Evolutionary conservation across 2,329 filamentous ascomycete species (phyloP), one percentile per base, ranked within the genome.

Genomic region (Trichoderma polysporum): DNA sequence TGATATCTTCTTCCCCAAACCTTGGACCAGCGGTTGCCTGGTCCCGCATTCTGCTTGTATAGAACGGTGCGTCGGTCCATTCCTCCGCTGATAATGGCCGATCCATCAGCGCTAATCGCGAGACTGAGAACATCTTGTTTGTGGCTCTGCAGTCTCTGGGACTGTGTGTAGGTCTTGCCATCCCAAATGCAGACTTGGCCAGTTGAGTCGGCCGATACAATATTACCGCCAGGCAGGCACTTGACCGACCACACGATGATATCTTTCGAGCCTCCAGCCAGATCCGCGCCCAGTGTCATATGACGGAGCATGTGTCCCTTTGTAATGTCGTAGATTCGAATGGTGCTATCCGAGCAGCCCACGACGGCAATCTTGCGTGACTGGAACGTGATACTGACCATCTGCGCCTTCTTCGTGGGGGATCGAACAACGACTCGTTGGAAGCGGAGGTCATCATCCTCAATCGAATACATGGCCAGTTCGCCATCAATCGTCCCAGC

Each of bases 311-410:
- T 84, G 61, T 88, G 85, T 15, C 92, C 92, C 74, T 88, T 94
- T 59, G 91, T 85, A 71, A 93, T 90, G 76, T 98, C 93, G 79
- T 94, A 97, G 62, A 95, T 87, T 69, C 94, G 90, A 71, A 99
- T 95, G n/a, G 89, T 92, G 78, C 93, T 94, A 80, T 99, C 94
- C n/a, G 93, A 94, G 77, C 95, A 98, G 25, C 95, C 95, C 39
- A 94, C 93, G 49, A 97, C 88, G 67, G 94, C 89, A 37, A 89
- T 88, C 74, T 94, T 87, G 66, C 91, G 88, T 71, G 91, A 90
- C 79, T 97, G 93, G 80, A 96, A 99, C 27, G 91, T 88, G 70
- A 99, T 89, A 80, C 93, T 97, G 73, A 98, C 88, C 75, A 97
- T 94, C 74, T 94, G 90, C 37, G 92, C 89, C 79, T 91, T 94